These are phyloP conservation scores for Fusarium xylarioides DNA, from an alignment of 2,329 filamentous ascomycete species.

Conservation along the genomic window DNA sequence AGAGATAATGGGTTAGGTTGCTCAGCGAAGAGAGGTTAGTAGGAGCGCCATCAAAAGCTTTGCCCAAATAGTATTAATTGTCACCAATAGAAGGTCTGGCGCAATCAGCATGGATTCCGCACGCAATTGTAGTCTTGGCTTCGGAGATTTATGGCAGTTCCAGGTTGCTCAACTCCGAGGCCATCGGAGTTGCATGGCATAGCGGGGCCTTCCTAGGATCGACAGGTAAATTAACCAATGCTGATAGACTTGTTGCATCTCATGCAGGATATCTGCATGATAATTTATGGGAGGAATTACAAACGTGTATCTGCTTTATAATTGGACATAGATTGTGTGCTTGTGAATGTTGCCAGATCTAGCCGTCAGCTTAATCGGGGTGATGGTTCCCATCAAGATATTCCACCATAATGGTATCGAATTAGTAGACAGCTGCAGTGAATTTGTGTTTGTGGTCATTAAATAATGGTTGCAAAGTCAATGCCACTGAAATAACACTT, in stretches of 20 bases:
- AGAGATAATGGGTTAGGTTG: background rate
- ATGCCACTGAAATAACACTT: accelerated
- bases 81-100: background rate
- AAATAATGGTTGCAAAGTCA: background rate
- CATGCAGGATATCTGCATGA: background rate
- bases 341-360: background rate
- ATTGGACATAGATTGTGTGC: background rate
- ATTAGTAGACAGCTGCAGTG: background rate
- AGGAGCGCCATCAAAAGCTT: background rate
- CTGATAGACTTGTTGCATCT: background rate
- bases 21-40: background rate
- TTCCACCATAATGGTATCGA: background rate
- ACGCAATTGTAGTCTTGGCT: background rate
- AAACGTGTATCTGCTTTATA: background rate
- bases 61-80: background rate
- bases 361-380: background rate
- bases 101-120: background rate
- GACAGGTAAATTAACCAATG: background rate
- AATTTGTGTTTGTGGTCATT: background rate
- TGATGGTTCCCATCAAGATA: background rate
- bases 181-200: background rate
- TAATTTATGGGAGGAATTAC: background rate
- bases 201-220: background rate
- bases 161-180: background rate
- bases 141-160: background rate